phyloP scores from a whole-genome alignment of 805 yeast genomes.

The Groenewaldozyma tartarivorans region DNA sequence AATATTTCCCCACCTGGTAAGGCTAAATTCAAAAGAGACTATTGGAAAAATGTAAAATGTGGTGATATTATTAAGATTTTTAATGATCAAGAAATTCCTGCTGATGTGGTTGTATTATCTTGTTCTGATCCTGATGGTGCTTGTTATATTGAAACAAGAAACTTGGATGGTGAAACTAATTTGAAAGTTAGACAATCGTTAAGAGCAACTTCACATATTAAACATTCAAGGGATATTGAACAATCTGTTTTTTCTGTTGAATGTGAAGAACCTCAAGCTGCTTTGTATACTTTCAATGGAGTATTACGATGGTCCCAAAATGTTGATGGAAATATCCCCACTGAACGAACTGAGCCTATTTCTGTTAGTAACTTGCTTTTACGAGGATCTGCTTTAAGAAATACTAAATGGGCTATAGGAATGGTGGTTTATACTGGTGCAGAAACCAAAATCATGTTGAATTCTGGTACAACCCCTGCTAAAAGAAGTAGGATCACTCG shows the following conservation, averaged over 20 bases:
- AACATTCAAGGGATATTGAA: slow-evolving; percentile 50
- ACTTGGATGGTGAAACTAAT: slow-evolving; percentile 69
- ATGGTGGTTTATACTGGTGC: slow-evolving; percentile 66
- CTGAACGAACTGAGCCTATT: slow-evolving; percentile 41
- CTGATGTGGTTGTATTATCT: slow-evolving; percentile 58
- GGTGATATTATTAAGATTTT: slow-evolving; percentile 64
- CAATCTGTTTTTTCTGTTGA: slow-evolving; percentile 51
- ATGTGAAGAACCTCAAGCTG: slow-evolving; percentile 63
- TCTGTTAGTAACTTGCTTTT: slow-evolving; percentile 54
- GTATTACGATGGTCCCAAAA: slow-evolving; percentile 40
- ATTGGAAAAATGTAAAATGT: slow-evolving; percentile 67
- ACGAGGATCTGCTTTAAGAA: slow-evolving; percentile 64
- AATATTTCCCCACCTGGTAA: slow-evolving; percentile 21
- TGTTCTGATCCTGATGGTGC: slow-evolving; percentile 64
- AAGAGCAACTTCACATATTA: slow-evolving; percentile 43
- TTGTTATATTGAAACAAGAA: slow-evolving; percentile 61
- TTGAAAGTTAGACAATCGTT: slow-evolving; percentile 51
- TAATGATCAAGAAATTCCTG: slow-evolving; percentile 70
- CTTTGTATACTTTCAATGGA: slow-evolving; percentile 58
- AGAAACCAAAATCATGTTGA: slow-evolving; percentile 69
- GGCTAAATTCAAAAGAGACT: slow-evolving; percentile 37
- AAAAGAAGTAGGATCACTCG: slow-evolving; percentile 57
- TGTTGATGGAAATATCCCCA: slow-evolving; percentile 27
- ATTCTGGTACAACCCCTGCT: slow-evolving; percentile 70
- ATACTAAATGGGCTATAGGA: slow-evolving; percentile 70